Evolutionary conservation across 2,329 filamentous ascomycete genomes (phyloP).

Genomic region (Orbilia brochopaga): DNA sequence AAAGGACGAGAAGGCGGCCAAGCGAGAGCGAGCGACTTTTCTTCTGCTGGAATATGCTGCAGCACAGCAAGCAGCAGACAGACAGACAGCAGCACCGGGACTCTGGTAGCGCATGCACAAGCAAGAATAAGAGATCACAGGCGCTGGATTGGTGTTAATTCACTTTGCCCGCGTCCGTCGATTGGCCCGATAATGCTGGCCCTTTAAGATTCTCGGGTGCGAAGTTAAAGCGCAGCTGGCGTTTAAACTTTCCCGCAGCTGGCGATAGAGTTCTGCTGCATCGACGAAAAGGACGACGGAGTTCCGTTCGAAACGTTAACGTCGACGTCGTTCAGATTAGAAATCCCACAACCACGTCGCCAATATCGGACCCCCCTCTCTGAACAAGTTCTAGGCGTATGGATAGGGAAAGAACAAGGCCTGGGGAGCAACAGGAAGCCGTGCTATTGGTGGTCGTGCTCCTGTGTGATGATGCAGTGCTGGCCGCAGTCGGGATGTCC

Average conservation of each 20-base stretch:
- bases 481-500: constrained; percentile 4
- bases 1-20: background rate
- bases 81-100: background rate
- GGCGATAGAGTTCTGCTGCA: constrained; percentile 7
- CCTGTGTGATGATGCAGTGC: background rate
- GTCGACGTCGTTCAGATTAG: background rate
- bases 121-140: constrained; percentile 2
- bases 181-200: background rate
- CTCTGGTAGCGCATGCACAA: too few relatives aligned
- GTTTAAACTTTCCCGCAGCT: constrained; percentile 9
- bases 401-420: too few relatives aligned
- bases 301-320: background rate
- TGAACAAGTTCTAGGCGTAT: too few relatives aligned
- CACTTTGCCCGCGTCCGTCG: constrained; percentile 1
- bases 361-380: background rate
- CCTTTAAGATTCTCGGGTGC: background rate
- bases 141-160: background rate
- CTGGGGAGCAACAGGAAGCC: background rate
- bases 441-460: background rate
- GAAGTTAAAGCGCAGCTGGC: background rate
- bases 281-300: constrained; percentile 2
- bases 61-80: background rate
- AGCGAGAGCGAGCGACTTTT: constrained; percentile 1
- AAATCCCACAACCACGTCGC: background rate
- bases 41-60: background rate